Conservation (phyloP, 1,284 basidiomycete species). For the Leccinum proximum region DNA sequence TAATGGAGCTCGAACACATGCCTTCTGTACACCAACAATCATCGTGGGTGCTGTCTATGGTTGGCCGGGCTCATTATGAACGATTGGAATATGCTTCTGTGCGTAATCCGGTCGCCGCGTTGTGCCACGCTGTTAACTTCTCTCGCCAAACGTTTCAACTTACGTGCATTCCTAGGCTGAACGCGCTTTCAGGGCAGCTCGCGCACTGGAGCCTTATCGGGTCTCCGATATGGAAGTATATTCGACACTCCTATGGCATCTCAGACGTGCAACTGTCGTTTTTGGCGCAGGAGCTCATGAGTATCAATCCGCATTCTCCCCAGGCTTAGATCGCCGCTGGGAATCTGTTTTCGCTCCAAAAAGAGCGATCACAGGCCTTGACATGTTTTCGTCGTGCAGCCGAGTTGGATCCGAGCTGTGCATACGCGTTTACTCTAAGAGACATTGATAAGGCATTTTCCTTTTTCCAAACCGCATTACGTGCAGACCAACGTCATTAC, state of each 20-base stretch:
- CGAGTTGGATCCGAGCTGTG: conserved; percentile 79
- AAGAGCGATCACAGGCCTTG: conserved; percentile 88
- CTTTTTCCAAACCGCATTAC: conserved; percentile 88
- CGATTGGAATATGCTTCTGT: conserved; percentile 84
- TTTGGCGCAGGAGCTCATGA: conserved; percentile 86
- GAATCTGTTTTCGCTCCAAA: conserved; percentile 90
- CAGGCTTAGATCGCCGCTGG: conserved; percentile 95
- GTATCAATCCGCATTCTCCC: conserved; percentile 76
- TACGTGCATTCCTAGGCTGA: conserved; percentile 58
- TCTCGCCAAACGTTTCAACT: conserved; percentile 22
- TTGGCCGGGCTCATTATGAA: conserved; percentile 87
- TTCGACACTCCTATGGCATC: conserved; percentile 93
- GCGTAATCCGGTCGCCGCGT: conserved; percentile 34
- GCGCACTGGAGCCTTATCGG: conserved; percentile 81
- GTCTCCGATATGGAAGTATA: conserved; percentile 91
- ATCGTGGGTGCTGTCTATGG: conserved; percentile 75
- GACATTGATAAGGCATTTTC: conserved; percentile 87
- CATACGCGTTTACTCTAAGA: conserved; percentile 91
- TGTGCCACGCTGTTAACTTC: conserved; percentile 9
- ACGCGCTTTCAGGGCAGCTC: conserved; percentile 79
- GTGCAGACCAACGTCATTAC: conserved; percentile 88
- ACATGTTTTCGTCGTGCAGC: conserved; percentile 90
- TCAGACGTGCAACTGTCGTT: conserved; percentile 83
- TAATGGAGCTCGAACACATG: conserved; percentile 73
- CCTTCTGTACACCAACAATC: conserved; percentile 76